Evolutionary conservation across 2,329 filamentous ascomycete species (phyloP).

Genomic region (Clonostachys chloroleuca): DNA sequence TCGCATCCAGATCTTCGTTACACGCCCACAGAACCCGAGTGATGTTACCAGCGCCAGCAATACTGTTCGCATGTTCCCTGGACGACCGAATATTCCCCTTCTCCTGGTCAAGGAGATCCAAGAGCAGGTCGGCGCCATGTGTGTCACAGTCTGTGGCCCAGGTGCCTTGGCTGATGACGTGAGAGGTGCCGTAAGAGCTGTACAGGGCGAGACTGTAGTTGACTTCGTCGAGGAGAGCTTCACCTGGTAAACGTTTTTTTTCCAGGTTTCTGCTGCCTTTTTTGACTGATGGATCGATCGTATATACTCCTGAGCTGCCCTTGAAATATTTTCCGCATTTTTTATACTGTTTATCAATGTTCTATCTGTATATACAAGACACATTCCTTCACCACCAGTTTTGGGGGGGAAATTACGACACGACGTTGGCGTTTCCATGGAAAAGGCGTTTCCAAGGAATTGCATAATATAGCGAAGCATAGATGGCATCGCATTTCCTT

Average conservation of each 20-base stretch:
- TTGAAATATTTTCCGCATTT: background rate
- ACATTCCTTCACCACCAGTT: too few relatives aligned
- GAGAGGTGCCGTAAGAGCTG: conserved; percentile 59
- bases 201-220: conserved; percentile 59
- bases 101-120: conserved; percentile 79
- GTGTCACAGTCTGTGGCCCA: conserved; percentile 75
- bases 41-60: conserved; percentile 73
- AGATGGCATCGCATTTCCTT: too few relatives aligned
- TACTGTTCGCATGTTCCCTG: conserved; percentile 88
- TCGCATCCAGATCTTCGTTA: conserved; percentile 85
- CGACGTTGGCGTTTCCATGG: too few relatives aligned
- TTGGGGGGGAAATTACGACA: too few relatives aligned
- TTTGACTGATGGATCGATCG: background rate
- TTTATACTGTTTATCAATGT: background rate
- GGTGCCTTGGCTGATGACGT: conserved; percentile 75
- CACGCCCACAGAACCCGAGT: conserved; percentile 76
- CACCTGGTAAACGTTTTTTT: conserved; percentile 43
- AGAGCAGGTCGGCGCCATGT: conserved; percentile 83
- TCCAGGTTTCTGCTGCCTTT: background rate
- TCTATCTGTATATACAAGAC: background rate
- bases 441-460: too few relatives aligned
- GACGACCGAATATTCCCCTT: conserved; percentile 76
- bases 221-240: conserved; percentile 79
- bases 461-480: too few relatives aligned
- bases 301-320: background rate